Evolutionary conservation across 177 flowering plant genomes (phyloP), one percentile per base, ranked within the genome.

Genomic region (Vitis hybrid): DNA sequence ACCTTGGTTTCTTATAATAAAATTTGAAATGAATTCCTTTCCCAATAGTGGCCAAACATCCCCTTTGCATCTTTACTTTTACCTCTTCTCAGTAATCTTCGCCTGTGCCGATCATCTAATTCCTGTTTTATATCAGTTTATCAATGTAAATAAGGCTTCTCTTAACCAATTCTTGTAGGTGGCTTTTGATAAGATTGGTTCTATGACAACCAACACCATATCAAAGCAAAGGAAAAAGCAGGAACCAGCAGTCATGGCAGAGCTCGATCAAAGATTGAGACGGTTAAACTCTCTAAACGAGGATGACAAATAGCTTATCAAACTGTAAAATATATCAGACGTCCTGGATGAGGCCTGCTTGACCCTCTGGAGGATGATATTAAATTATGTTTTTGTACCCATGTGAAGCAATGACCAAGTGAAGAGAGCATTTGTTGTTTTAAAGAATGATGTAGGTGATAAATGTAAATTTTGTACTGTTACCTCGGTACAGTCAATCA

Each of bases 151-250:
- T 38, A 7, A 5, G 8, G 47, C 47, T 38, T 38, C 47, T 38
- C 47, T 38, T 38, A 38, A 18, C n/a, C 47, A 1, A 15, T 3
- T 51, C 20, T 51, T 80, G 80, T 88, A 95, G 99, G 97, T 95
- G 77, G 99, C 99, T 19, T 95, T 92, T 68, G 99, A 95, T 68
- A 87, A 92, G 75, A 87, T 94, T 56, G 97, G 99, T 24, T 85
- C 88, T 0, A 84, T 95, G 94, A 92, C 95, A 28, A 85, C 94
- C 11, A 88, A 84, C 78, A 86, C 89, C 1, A 86, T 95, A 77
- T 89, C 98, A 53, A 95, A 94, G 83, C 94, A 95, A 75, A 84
- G 99, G 88, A 95, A 92, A 67, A 94, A 92, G 78, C 97, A 95
- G 71, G 97, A 95, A 78, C 91, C 99, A 11, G 97, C 92, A 47